Base-by-base conservation (phyloP, 179 eudicot species). In the Patellifolia procumbens region DNA sequence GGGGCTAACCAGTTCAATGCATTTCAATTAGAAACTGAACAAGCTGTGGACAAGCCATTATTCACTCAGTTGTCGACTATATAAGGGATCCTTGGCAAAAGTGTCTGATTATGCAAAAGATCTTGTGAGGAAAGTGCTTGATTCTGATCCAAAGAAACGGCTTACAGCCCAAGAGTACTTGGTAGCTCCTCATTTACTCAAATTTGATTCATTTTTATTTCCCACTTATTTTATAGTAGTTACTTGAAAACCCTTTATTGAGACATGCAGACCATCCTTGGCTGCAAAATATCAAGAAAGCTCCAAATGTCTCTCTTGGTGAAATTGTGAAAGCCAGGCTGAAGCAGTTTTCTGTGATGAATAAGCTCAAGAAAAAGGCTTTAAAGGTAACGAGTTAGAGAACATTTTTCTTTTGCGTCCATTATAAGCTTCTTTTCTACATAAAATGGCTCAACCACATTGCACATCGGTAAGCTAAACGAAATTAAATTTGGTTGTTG, bases 31-130 rank as follows among this genome's bases (percentile, higher is more conserved):
- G 97, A 91, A 85, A 88, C 97, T 59, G 97, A 92, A 79, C 96
- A 91, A 86, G 97, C 96, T 59, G 96, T 92, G 97, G 96, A 55
- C 97, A 91, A 83, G 97, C 97, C 12, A 92, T 92, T 46, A 92
- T 90, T 74, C 90, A 93, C 19, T 92, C 95, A 29, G 87, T 88
- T 22, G 72, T 91, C 64, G 96, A 92, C 73, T 92, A 89, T 65
- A 89, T 87, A 81, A 85, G 96, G 77, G 97, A 91, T 78, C 97
- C 93, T 29, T 91, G 97, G 96, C 97, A 9, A 89, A 88, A 82
- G 97, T 92, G 65, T 92, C 97, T 32, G 92, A 92, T 74, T 86
- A 78, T 81, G 97, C 97, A 20, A 91, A 92, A 80, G 97, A 92
- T 82, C 92, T 92, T 24, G 96, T 91, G 62, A 91, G 74, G 86